phyloP scores from a whole-genome alignment of 257 asterid species.

The Craterostigma plantagineum region DNA sequence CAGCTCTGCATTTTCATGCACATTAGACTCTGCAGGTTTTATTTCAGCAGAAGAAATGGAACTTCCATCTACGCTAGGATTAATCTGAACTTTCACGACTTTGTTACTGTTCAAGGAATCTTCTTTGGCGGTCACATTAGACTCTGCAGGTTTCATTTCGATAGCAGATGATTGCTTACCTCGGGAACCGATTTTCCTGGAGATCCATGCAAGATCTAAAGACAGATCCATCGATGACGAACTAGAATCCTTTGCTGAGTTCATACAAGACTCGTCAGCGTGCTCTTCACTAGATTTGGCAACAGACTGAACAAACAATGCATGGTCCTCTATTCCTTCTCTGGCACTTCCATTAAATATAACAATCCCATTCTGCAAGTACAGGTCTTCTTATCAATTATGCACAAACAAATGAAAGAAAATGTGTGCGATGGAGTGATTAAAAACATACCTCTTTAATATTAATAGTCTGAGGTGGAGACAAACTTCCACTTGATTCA shows the following conservation, averaged over 20 bases:
- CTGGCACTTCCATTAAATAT: conserved; percentile 15
- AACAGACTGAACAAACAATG: conserved; percentile 10
- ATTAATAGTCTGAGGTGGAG: conserved; percentile 35
- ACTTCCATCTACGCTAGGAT: background rate
- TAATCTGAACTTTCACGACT: conserved; percentile 6
- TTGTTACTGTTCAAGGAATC: conserved; percentile 10
- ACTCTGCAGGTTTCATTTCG: conserved; percentile 14
- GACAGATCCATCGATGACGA: conserved; percentile 37
- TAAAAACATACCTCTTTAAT: no score
- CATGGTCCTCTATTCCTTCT: conserved; percentile 15
- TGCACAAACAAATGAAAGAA: no score
- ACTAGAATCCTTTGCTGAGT: conserved; percentile 16
- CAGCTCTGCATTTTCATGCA: no score
- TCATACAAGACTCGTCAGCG: conserved; percentile 12
- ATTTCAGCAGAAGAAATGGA: no score
- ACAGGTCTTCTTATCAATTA: no score
- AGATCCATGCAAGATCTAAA: conserved; percentile 41
- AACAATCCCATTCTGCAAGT: conserved; percentile 21
- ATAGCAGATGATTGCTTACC: conserved; percentile 14
- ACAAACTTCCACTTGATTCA: conserved; percentile 30
- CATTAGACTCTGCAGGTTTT: no score
- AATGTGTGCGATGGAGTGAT: no score
- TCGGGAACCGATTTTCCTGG: conserved; percentile 22
- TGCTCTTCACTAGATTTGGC: conserved; percentile 20
- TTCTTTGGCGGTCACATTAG: conserved; percentile 9